Evolutionary conservation across 768 basidiomycete species (phyloP), one percentile per base, ranked within the genome.

Genomic region (Rhodotorula paludigena): DNA sequence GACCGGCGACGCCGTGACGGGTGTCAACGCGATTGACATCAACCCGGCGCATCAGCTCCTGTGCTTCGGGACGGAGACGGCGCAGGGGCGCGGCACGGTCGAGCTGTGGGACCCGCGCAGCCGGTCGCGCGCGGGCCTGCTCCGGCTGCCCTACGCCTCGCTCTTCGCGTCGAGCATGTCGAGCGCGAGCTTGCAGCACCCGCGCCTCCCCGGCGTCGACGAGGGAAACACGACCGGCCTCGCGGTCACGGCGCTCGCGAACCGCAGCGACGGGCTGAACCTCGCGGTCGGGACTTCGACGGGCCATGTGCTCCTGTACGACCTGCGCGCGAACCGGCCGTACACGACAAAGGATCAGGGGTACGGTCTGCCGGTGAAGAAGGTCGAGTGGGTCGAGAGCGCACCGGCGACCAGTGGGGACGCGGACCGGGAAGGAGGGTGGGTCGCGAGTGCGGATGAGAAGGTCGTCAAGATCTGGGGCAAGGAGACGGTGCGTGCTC

Each of bases 401-500:
- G 89, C 89, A 18, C 77, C 72, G 12, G 85, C 82, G 60, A 82
- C 51, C n/a, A 49, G 57, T 9, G 63, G 66, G 16, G 66, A 79
- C 28, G 76, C 77, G 83, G 73, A 90, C 42, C 89, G 88, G 4
- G 90, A 90, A 56, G 88, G 89, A 53, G 89, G 90, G 1, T 84
- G 92, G 81, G 84, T 99, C 25, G 81, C 93, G 60, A 93, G 89
- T 77, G 90, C 92, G 1, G 96, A 99, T 79, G 89, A 87, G 78
- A 98, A 98, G 78, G 94, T 99, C 35, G 84, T 97, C 75, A 99
- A 99, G 79, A 87, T 98, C 36, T 99, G 96, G 96, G 89, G 92
- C 76, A 84, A 87, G 60, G 84, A 89, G 78, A 83, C 83, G 47
- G 90, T 90, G 80, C 60, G 89, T 77, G 36, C 48, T 71, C 39